Base-by-base conservation (phyloP, 2,329 filamentous ascomycete genomes). In the Calonectria multiphialidica region DNA sequence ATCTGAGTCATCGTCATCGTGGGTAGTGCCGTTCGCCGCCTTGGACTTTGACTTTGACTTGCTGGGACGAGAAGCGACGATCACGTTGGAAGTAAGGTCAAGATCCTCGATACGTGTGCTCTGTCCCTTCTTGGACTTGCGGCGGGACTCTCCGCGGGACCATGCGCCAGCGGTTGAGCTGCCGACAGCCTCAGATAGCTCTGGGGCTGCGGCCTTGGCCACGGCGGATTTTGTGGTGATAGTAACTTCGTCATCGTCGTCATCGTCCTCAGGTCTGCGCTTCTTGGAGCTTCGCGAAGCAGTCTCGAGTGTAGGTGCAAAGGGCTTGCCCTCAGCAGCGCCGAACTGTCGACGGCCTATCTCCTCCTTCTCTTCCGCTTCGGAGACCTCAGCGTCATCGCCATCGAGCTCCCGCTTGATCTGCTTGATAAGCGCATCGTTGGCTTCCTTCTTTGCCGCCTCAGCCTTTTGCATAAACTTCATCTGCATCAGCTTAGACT, bases 391-490 rank as follows among this genome's bases (percentile, higher is more conserved):
- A 37, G 85, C 83, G n/a, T 85, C 86, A 23, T 90, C 87, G 6
- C 91, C 92, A 33, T 92, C 92, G 49, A 98, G 87, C 59, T 96
- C 93, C 68, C 91, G 90, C 61, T 92, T 89, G 61, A 98, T 90
- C 76, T 91, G 88, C 49, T 87, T 88, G 15, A 95, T 86, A 69
- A 95, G 90, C 68, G 94, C 93, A 78, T 98, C 94, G 77, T 98
- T 98, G 70, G 92, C 90, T 74, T 93, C 91, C 82, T 93, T 95
- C 79, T 92, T 91, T 44, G 92, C 88, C 33, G 93, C 93, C 80
- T 98, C 96, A 1, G 95, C 95, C 76, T 93, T 95, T 79, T 93
- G 92, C 97, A 99, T 98, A 82, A 99, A 99, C 73, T 95, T 94
- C 93, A 99, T 95, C 64, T 90, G 90, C 83, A 94, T 92, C 8